Evolutionary conservation across 169 alveolate species (phyloP), one percentile per base, ranked within the genome.

Genomic region (Eimeria necatrix): DNA sequence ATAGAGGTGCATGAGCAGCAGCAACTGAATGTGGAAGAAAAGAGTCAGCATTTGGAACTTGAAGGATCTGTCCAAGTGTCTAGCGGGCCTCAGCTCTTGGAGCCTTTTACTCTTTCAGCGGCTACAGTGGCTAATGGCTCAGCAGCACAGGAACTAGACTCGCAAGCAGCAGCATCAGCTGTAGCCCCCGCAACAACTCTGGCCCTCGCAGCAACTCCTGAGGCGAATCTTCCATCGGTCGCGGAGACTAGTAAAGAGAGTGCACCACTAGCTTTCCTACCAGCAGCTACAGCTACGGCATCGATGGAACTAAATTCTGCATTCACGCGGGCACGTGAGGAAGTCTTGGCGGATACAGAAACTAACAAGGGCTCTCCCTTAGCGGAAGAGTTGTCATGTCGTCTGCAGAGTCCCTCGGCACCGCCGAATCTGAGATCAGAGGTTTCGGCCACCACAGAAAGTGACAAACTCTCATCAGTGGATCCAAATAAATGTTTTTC

Each of bases 141-240:
- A 49, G 64, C 86, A 76, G 64, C 41, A 49, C 68, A 26, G 12
- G 86, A 41, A 14, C 26, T 53, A 73, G 52, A 9, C 24, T 0
- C 86, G n/a, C 41, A 53, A 16, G 86, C 64, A 48, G 86, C 86
- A 18, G 86, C 64, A 12, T 10, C 68, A 56, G 68, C 68, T 56
- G 68, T 18, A 56, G 68, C 41, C 41, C 41, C 41, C 41, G 41
- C 3, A 32, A 2, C 41, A 71, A 24, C 32, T 22, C 4, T 3
- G 46, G 46, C 59, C 51, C 46, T 12, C 18, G 64, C 22, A 5
- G 4, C 52, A 8, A 4, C 85, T 4, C 56, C 85, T 41, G 59
- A 12, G 41, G 26, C 64, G 14, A 60, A 76, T 53, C 68, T 24
- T 32, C 64, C 86, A 76, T 7, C 86, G 1, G 86, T 0, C 22